Evolutionary conservation across 371 early-diverging fungal genomes (phyloP), one percentile per base, ranked within the genome.

Genomic region (Thermomucor indicae-seudaticae): DNA sequence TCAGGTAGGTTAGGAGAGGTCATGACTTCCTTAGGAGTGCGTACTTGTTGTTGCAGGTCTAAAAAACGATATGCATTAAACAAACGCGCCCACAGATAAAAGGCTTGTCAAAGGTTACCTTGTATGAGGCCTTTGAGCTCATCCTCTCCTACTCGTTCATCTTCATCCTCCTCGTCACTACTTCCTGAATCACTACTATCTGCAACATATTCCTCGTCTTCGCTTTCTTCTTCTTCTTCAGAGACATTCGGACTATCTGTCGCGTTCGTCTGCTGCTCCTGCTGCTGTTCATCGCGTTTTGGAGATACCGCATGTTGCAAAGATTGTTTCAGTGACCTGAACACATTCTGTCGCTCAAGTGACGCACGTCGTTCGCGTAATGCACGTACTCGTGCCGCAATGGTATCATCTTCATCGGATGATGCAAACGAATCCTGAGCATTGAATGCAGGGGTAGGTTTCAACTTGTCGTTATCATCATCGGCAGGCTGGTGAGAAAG

Each of bases 201-300:
- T 14, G 4, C 32, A n/a, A 8, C 27, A 23, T 43, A 43, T 14
- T 51, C 51, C 17, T 43, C 29, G 24, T 51, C 51, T 1, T 49
- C 50, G 8, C 44, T 43, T 2, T 49, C 49, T 11, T 51, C 51
- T 6, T 51, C 51, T 1, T 43, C 44, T n/a, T 43, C 34, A 35
- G 30, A 35, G 5, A 14, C 19, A 1, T n/a, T 10, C 4, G 24
- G 20, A 22, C n/a, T 25, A 22, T 47, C 32, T 30, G 20, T 16
- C 20, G 22, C 28, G 14, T 8, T 10, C 17, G 4, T 28, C 11
- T 8, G 5, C 8, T 29, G 2, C 29, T 30, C 27, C 11, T n/a
- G n/a, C n/a, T n/a, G n/a, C n/a, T n/a, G n/a, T n/a, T n/a, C n/a
- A n/a, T n/a, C n/a, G n/a, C n/a, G n/a, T n/a, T n/a, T n/a, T n/a